These are phyloP conservation scores for Metschnikowia baotianmanensis DNA, from an alignment of 805 yeast genomes.

Conservation along the genomic window DNA sequence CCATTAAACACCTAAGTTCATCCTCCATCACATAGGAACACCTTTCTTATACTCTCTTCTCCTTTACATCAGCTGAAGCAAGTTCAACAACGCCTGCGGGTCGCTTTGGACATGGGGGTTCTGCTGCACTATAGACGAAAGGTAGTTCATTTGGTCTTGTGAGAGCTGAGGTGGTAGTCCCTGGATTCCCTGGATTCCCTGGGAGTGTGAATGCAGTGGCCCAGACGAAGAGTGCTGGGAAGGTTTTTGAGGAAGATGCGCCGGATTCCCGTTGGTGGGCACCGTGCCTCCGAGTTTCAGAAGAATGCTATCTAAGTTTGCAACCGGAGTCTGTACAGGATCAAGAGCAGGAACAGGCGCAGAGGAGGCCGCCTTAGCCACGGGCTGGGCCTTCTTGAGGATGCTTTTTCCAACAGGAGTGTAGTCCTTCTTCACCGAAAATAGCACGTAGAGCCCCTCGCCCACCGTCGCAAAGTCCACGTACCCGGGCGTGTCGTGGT, in stretches of 20 bases:
- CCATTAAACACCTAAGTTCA: background rate
- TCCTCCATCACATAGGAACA: background rate
- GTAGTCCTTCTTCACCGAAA: constrained; percentile 38
- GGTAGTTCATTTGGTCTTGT: constrained; percentile 16
- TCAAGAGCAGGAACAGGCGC: too few species aligned
- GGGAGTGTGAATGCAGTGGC: background rate
- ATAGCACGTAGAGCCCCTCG: constrained; percentile 26
- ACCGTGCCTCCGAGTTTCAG: constrained; percentile 18
- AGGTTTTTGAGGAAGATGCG: constrained; percentile 8
- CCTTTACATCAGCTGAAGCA: constrained; percentile 17
- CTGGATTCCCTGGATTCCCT: constrained; percentile 11
- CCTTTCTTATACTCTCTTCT: background rate
- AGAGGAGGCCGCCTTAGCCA: too few species aligned
- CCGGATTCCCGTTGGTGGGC: background rate
- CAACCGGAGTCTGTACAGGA: constrained; percentile 5
- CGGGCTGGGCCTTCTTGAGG: constrained; percentile 17
- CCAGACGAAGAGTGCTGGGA: background rate
- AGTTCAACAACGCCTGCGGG: constrained; percentile 18
- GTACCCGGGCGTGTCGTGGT: constrained; percentile 10
- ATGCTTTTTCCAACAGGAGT: constrained; percentile 25
- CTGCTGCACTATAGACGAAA: constrained; percentile 17
- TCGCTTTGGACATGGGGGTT: constrained; percentile 20
- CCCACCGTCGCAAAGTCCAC: constrained; percentile 12
- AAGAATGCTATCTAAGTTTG: constrained; percentile 25
- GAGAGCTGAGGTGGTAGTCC: constrained; percentile 11